Percentiles rank a stretch among this genome's conserved stretches.
Evolutionary conservation across 805 yeast genomes (phyloP).

Genomic region (Ogataea salicorniae): DNA sequence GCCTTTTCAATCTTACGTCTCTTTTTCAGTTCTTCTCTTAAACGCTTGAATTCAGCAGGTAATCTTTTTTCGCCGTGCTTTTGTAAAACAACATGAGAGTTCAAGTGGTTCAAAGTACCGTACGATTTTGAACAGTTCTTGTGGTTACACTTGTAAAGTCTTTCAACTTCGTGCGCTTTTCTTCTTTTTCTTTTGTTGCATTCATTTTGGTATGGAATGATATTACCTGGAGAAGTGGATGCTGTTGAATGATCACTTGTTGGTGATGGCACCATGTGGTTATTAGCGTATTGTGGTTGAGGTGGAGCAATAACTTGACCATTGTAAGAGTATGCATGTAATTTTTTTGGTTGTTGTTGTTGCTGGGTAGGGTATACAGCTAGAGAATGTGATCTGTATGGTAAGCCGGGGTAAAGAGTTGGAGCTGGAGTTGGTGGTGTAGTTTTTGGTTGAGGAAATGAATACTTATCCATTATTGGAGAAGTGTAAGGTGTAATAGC

Average conservation of each 20-base stretch:
- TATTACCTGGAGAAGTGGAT: neutral
- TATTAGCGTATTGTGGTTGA: neutral
- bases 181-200: constrained; percentile 44
- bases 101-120: constrained; percentile 56
- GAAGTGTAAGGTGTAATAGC: too few relatives aligned
- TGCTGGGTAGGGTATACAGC: too few relatives aligned
- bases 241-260: too few relatives aligned
- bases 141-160: constrained; percentile 46
- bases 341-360: too few relatives aligned
- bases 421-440: too few relatives aligned
- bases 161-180: constrained; percentile 49
- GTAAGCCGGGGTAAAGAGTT: too few relatives aligned
- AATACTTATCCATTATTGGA: too few relatives aligned
- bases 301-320: neutral
- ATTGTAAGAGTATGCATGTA: too few relatives aligned
- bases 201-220: constrained; percentile 3
- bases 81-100: constrained; percentile 50
- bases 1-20: constrained; percentile 19
- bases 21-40: constrained; percentile 39
- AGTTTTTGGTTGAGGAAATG: too few relatives aligned
- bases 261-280: too few relatives aligned
- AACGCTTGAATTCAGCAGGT: constrained; percentile 50
- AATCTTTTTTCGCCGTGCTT: constrained; percentile 49
- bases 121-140: constrained; percentile 47
- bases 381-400: too few relatives aligned